Evolutionary conservation across 140 eudicot species (phyloP), one percentile per base, ranked within the genome.

Genomic region (Senecio squalidus): DNA sequence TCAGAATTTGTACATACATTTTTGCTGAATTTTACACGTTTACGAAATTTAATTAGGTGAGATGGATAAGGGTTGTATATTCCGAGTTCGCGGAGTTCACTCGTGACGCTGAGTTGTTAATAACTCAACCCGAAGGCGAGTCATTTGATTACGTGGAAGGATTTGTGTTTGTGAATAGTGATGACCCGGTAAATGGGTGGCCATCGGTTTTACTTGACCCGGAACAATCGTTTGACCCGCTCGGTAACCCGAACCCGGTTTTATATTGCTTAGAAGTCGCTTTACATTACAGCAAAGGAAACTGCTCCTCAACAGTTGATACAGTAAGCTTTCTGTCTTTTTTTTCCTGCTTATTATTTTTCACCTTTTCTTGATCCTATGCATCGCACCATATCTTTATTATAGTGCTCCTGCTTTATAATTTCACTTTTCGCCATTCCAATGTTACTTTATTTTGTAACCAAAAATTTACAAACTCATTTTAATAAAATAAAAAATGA

Each of bases 21-120:
- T 50, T 34, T 45, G 46, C 65, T 67, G 50, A 57, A 56, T 43
- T 25, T 20, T 52, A 51, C 52, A 54, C n/a, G n/a, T n/a, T n/a
- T n/a, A n/a, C 66, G 47, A 13, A 55, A 57, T 40, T 75, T 15
- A 54, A 67, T 77, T 69, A 87, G 96, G 89, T 87, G 74, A 83
- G 88, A 62, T 91, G 98, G 98, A 83, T 83, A 71, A 83, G 98
- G 75, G 74, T 91, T 64, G 96, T 91, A 26, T 91, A 91, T 62
- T 38, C 80, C 20, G 91, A 83, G 56, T 91, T 91, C 68, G 54
- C 49, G 23, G 88, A 91, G 66, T 91, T 80, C 75, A 76, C 96
- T 13, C 84, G 63, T 62, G 98, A 91, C 38, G 80, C 94, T 3
- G 98, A 91, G 88, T 83, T 45, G 24, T 63, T 91, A 3, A 71